Conservation (phyloP, 2,329 filamentous ascomycete species). For the Neurospora sp. region DNA sequence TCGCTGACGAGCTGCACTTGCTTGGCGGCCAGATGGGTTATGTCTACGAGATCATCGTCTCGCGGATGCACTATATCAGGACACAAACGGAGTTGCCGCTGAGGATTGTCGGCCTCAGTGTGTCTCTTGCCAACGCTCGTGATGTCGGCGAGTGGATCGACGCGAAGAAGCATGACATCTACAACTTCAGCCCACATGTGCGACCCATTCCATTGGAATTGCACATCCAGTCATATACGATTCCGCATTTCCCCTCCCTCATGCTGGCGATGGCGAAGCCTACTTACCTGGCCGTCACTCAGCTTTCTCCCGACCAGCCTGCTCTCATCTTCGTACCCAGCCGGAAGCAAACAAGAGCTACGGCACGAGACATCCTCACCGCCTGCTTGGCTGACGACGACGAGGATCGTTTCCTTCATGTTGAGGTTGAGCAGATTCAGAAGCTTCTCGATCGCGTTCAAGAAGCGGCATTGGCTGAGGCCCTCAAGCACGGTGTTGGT, state of each 20-base stretch:
- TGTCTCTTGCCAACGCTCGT: constrained; percentile 83
- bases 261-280: constrained; percentile 99
- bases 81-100: constrained; percentile 76
- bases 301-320: constrained; percentile 81
- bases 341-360: constrained; percentile 83
- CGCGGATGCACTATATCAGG: constrained; percentile 92
- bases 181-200: constrained; percentile 93
- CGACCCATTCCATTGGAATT: constrained; percentile 84
- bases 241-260: constrained; percentile 92
- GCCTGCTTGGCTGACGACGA: constrained; percentile 81
- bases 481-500: constrained; percentile 84
- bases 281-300: constrained; percentile 77
- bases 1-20: constrained; percentile 92
- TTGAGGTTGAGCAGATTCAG: constrained; percentile 69
- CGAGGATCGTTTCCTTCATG: constrained; percentile 87
- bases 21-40: constrained; percentile 79
- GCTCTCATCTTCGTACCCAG: constrained; percentile 87
- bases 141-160: constrained; percentile 98
- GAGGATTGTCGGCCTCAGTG: constrained; percentile 81
- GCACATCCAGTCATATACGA: constrained; percentile 89
- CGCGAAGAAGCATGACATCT: constrained; percentile 94
- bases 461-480: constrained; percentile 79
- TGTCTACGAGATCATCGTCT: constrained; percentile 93
- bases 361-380: constrained; percentile 77
- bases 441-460: constrained; percentile 76